Evolutionary conservation across 2,329 filamentous ascomycete species (phyloP).

Genomic region (Didymellaceae sp.): DNA sequence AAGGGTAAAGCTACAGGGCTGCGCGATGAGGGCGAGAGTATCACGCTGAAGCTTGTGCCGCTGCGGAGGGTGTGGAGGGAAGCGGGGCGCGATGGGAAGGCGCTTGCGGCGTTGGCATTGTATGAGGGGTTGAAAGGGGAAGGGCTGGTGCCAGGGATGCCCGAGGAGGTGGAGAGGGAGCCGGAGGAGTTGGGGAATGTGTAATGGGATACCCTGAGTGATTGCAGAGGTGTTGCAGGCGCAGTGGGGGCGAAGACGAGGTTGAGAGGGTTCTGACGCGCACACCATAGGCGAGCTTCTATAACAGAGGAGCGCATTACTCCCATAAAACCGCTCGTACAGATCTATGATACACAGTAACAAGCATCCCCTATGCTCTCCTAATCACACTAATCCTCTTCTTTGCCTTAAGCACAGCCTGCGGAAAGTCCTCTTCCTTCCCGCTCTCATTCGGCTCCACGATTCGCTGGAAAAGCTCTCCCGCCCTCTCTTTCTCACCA

Average conservation of each 20-base stretch:
- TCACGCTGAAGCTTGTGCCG: constrained; percentile 62
- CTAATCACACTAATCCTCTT: constrained; percentile 22
- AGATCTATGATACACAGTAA: background rate
- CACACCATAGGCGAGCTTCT: too few species aligned
- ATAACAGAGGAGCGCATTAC: too few species aligned
- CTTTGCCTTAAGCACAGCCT: constrained; percentile 31
- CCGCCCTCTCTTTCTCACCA: constrained; percentile 25
- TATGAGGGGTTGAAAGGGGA: constrained; percentile 61
- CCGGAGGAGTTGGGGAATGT: constrained; percentile 4
- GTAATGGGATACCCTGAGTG: too few species aligned
- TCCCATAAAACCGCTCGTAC: too few species aligned
- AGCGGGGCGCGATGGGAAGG: constrained; percentile 62
- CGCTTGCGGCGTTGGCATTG: constrained; percentile 61
- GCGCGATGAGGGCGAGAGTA: constrained; percentile 63
- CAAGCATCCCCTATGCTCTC: background rate
- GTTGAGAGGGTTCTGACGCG: too few species aligned
- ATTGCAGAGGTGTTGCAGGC: too few species aligned
- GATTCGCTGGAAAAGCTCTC: constrained; percentile 22
- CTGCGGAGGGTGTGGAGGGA: constrained; percentile 61
- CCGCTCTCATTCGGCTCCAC: constrained; percentile 16
- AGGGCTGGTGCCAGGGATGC: constrained; percentile 47
- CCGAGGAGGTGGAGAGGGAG: constrained; percentile 22
- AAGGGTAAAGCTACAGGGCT: constrained; percentile 62
- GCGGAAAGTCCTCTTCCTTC: constrained; percentile 36
- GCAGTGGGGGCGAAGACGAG: too few species aligned